Conservation (phyloP, 2,329 filamentous ascomycete genomes). For the Hymenoscyphus repandus region DNA sequence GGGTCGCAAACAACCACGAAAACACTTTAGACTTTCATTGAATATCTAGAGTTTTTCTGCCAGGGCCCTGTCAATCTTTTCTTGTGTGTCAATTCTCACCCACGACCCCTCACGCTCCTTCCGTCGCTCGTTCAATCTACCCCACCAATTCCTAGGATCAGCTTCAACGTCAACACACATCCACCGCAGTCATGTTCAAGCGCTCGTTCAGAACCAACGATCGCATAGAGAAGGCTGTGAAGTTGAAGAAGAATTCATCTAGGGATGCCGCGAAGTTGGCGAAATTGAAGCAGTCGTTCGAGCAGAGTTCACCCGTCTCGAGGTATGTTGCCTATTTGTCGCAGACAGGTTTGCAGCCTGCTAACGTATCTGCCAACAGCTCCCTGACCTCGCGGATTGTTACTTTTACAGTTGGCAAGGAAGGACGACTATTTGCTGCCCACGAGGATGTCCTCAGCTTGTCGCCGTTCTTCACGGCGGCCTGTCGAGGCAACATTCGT, state of each 20-base stretch:
- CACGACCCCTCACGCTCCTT: constrained; percentile 27
- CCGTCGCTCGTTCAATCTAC: constrained; percentile 30
- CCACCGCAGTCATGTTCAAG: constrained; percentile 71
- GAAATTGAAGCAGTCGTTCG: constrained; percentile 82
- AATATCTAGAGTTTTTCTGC: constrained; percentile 32
- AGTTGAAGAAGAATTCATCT: constrained; percentile 67
- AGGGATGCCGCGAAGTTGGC: constrained; percentile 74
- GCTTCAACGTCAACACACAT: constrained; percentile 17
- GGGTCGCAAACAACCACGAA: constrained; percentile 32
- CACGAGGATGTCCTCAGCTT: constrained; percentile 78
- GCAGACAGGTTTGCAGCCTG: constrained; percentile 1
- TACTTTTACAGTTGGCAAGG: constrained; percentile 73
- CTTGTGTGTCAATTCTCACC: constrained; percentile 32
- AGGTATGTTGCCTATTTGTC: constrained; percentile 33
- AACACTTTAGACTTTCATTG: constrained; percentile 33
- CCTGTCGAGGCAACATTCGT: constrained; percentile 59
- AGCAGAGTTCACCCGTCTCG: constrained; percentile 46
- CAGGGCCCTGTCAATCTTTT: constrained; percentile 34
- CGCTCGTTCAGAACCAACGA: constrained; percentile 81
- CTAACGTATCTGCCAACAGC: constrained; percentile 33
- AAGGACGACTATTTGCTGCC: constrained; percentile 83
- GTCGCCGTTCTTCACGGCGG: constrained; percentile 72
- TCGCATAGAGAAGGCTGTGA: constrained; percentile 82
- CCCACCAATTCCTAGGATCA: constrained; percentile 18
- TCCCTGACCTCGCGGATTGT: constrained; percentile 64